Evolutionary conservation across 2,329 filamentous ascomycete species (phyloP).

Genomic region (Blumeriella jaapii): DNA sequence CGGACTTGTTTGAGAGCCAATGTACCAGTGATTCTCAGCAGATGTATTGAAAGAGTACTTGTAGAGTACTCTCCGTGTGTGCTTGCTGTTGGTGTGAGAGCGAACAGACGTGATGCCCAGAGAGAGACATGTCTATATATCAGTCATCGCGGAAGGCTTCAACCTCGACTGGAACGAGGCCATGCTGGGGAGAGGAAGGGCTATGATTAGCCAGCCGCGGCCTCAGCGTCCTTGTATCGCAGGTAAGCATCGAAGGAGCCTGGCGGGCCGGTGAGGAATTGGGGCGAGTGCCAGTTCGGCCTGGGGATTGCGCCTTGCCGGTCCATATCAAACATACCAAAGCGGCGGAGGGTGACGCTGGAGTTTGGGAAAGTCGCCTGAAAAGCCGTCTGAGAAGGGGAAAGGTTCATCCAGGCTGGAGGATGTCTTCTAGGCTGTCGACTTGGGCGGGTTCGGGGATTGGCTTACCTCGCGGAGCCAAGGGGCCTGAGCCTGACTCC

Average conservation of each 20-base stretch:
- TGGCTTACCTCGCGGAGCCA: too few relatives aligned
- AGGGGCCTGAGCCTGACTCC: too few relatives aligned
- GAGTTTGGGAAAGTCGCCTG: too few relatives aligned
- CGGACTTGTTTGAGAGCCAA: too few relatives aligned
- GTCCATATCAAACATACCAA: too few relatives aligned
- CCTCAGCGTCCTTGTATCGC: neutral
- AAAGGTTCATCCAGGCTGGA: too few relatives aligned
- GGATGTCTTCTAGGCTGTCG: too few relatives aligned
- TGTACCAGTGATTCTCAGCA: neutral
- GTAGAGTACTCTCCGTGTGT: too few relatives aligned
- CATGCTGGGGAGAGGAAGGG: slow-evolving; percentile 1
- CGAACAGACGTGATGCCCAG: neutral
- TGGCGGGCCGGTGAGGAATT: neutral
- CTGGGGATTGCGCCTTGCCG: neutral
- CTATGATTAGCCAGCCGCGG: slow-evolving; percentile 1
- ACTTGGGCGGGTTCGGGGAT: too few relatives aligned
- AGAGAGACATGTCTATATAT: slow-evolving; percentile 1
- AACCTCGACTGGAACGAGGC: neutral
- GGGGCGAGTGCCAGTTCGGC: neutral
- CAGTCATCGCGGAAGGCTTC: slow-evolving; percentile 1
- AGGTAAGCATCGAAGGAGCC: neutral
- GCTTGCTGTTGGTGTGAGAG: neutral
- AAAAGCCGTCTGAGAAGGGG: too few relatives aligned
- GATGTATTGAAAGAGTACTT: neutral
- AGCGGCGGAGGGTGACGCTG: too few relatives aligned